Evolutionary conservation across 2,329 filamentous ascomycete species (phyloP).

Genomic region (Fusarium pininemorale): DNA sequence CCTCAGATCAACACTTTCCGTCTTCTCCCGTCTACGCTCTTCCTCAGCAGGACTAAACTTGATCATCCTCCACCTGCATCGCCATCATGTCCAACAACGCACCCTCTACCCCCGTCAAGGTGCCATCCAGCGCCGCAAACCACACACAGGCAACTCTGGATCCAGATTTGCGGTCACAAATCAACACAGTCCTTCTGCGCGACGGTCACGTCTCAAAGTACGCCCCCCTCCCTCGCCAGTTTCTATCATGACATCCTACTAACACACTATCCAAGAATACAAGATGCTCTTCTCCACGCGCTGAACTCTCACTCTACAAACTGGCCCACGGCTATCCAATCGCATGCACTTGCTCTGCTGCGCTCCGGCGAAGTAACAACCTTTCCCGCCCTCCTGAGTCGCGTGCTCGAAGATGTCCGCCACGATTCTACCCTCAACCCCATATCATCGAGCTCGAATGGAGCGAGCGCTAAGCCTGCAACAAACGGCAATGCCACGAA

Average conservation of each 20-base stretch:
- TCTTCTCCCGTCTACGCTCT: neutral
- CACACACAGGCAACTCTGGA: slow-evolving; percentile 70
- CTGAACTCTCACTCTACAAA: slow-evolving; percentile 68
- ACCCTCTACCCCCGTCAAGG: slow-evolving; percentile 67
- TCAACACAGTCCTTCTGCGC: slow-evolving; percentile 66
- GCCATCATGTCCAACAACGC: slow-evolving; percentile 55
- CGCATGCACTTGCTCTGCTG: slow-evolving; percentile 67
- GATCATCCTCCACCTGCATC: neutral
- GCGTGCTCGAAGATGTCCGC: slow-evolving; percentile 70
- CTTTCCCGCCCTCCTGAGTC: slow-evolving; percentile 68
- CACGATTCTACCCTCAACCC: slow-evolving; percentile 53
- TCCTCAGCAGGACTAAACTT: neutral
- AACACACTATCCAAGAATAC: slow-evolving; percentile 56
- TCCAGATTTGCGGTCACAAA: slow-evolving; percentile 68
- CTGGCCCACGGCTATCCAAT: slow-evolving; percentile 70
- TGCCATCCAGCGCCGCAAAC: slow-evolving; percentile 66
- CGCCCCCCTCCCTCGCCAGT: slow-evolving; percentile 17
- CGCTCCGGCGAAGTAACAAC: slow-evolving; percentile 67
- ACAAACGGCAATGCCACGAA: slow-evolving; percentile 45
- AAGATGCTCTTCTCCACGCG: slow-evolving; percentile 70
- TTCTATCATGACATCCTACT: neutral
- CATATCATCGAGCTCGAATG: slow-evolving; percentile 43
- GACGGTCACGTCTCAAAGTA: slow-evolving; percentile 70
- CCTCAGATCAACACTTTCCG: neutral
- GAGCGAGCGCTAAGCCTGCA: slow-evolving; percentile 44